phyloP scores from a whole-genome alignment of 176 grass and related monocot genomes.

The Guadua angustifolia region DNA sequence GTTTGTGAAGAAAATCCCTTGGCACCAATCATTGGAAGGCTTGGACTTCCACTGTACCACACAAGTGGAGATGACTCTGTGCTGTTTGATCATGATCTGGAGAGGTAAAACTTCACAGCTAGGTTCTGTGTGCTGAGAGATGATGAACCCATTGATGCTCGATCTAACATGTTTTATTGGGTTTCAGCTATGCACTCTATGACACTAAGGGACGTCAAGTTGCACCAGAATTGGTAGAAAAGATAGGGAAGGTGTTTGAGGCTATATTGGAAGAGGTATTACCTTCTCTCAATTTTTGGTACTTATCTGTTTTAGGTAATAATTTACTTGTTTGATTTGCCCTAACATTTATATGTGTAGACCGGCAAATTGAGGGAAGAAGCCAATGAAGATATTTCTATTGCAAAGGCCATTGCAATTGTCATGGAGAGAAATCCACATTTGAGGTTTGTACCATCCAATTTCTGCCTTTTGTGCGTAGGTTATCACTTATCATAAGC shows the following conservation, averaged over 20 bases:
- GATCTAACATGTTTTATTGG: conserved; percentile 37
- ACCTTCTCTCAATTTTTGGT: conserved; percentile 9
- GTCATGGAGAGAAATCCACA: conserved; percentile 78
- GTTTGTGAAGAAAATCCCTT: conserved; percentile 97
- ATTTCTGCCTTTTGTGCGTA: conserved; percentile 10
- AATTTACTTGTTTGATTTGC: conserved; percentile 26
- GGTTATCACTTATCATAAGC: neutral
- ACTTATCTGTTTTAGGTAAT: neutral
- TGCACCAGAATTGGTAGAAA: conserved; percentile 81
- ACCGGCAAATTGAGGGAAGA: conserved; percentile 75
- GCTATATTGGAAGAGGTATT: conserved; percentile 86
- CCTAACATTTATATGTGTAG: conserved; percentile 41
- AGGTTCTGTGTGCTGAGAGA: conserved; percentile 19
- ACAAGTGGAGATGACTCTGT: conserved; percentile 96
- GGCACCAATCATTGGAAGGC: conserved; percentile 88
- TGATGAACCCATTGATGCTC: conserved; percentile 3
- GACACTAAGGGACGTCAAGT: conserved; percentile 80
- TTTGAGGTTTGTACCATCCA: conserved; percentile 62
- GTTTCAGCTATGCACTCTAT: conserved; percentile 88
- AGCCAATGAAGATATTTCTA: conserved; percentile 82
- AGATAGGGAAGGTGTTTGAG: conserved; percentile 86
- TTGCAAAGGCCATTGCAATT: conserved; percentile 82
- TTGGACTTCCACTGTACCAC: conserved; percentile 88
- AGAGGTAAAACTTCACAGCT: conserved; percentile 62
- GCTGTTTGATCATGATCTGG: conserved; percentile 94